These are phyloP conservation scores for Candida nanaspora DNA, from an alignment of 805 yeast genomes.

Conservation along the genomic window DNA sequence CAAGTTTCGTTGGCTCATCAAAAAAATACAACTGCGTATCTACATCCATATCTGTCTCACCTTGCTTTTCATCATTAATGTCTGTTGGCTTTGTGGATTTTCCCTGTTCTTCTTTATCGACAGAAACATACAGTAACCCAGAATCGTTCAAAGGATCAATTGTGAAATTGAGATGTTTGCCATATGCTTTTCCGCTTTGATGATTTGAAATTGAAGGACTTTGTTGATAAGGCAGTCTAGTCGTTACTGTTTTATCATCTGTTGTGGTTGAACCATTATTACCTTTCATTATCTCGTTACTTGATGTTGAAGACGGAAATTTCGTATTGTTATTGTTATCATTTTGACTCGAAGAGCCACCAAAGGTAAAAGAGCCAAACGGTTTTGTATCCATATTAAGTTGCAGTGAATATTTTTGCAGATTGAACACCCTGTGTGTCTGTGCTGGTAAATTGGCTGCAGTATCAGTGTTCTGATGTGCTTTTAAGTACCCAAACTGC, in stretches of 20 bases:
- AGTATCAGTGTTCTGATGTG: too few relatives aligned
- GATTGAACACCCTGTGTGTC: too few relatives aligned
- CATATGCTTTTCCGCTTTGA: slow-evolving; percentile 26
- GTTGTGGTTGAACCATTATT: too few relatives aligned
- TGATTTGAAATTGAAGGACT: slow-evolving; percentile 21
- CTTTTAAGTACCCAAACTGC: too few relatives aligned
- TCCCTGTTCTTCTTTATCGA: slow-evolving; percentile 11
- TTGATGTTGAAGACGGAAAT: too few relatives aligned
- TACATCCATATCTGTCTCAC: slow-evolving; percentile 2
- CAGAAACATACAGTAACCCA: slow-evolving; percentile 33
- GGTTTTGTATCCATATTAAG: too few relatives aligned
- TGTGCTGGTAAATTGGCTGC: too few relatives aligned
- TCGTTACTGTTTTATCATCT: slow-evolving; percentile 6
- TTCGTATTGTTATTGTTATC: too few relatives aligned
- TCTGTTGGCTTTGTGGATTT: slow-evolving; percentile 13
- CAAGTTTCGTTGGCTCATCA: slow-evolving; percentile 26
- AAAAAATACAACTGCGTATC: slow-evolving; percentile 35
- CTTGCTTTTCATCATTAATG: neutral
- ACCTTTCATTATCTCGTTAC: too few relatives aligned
- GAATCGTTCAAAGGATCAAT: slow-evolving; percentile 36
- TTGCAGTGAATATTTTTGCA: too few relatives aligned
- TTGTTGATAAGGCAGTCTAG: slow-evolving; percentile 27
- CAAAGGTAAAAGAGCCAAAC: too few relatives aligned
- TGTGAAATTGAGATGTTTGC: slow-evolving; percentile 35
- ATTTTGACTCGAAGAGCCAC: too few relatives aligned